Base-by-base conservation (phyloP, 768 basidiomycete species). In the Sporobolomyces roseus region DNA sequence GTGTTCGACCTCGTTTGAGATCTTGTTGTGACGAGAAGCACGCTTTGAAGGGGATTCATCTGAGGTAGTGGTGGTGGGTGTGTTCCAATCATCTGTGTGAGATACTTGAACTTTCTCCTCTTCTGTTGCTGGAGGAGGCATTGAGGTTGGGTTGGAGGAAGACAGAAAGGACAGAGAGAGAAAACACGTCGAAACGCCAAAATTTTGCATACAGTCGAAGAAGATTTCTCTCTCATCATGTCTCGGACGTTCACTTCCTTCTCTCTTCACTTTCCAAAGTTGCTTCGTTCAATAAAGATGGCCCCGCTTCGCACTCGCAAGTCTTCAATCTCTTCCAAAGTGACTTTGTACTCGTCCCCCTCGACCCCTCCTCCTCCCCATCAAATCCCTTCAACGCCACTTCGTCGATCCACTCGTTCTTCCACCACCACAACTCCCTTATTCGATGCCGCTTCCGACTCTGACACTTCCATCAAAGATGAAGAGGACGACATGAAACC, bases 1-100 rank as follows among this genome's bases (percentile, higher is more conserved):
- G 66, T 73, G 46, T 51, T 59, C 53, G 14, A 59, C 43, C 36
- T 70, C 65, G 68, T 73, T 73, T 8, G 55, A 58, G 53, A 61
- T 55, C 52, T 62, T 33, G 0, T 29, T 58, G 14, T 58, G 45
- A 35, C 72, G 68, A 4, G 61, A 61, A 23, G 72, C 65, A 17
- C 72, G 72, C 32, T 61, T 59, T 14, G 72, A 46, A 13, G 71
- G 64, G 4, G 23, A 21, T 21, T 13, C 45, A 23, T 9, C 6
- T 27, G 43, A 7, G 12, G 58, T 21, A 12, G 58, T 48, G 13
- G 58, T 45, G 9, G 38, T 9, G 38, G 38, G 9, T 41, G 38
- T 41, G 9, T 9, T 17, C 43, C 58, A 60, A 14, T 60, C 43
- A 30, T 48, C 58, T 27, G 58, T 19, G 21, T n/a, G n/a, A n/a